Evolutionary conservation across 176 grass and related monocot species (phyloP).

Genomic region (Raddia guianensis): DNA sequence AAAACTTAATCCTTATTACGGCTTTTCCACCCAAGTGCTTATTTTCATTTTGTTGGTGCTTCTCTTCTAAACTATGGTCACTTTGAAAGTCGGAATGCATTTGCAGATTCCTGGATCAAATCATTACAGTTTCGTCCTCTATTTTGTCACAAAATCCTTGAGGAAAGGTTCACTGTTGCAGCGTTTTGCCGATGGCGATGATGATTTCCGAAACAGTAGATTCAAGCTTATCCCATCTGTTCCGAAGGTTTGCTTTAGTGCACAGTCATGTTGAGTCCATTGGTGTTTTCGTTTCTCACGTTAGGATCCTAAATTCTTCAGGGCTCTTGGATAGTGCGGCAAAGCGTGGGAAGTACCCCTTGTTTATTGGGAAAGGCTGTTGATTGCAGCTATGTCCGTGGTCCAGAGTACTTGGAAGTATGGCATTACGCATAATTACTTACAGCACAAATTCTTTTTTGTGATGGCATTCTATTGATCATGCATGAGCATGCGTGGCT

Average conservation of each 20-base stretch:
- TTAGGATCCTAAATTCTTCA: constrained; percentile 39
- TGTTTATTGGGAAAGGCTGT: constrained; percentile 96
- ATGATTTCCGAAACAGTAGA: constrained; percentile 92
- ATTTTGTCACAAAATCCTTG: constrained; percentile 75
- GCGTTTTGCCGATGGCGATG: constrained; percentile 85
- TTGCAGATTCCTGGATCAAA: constrained; percentile 90
- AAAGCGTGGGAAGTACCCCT: constrained; percentile 86
- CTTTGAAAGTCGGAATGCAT: constrained; percentile 20
- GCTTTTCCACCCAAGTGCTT: neutral
- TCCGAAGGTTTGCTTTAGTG: constrained; percentile 66
- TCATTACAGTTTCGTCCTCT: constrained; percentile 93
- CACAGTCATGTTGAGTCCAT: constrained; percentile 11
- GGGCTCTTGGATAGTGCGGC: constrained; percentile 98
- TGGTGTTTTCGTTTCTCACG: constrained; percentile 27
- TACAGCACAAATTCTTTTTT: neutral
- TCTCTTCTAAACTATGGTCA: constrained; percentile 9
- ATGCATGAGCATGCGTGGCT: neutral
- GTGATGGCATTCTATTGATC: constrained; percentile 16
- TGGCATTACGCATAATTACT: constrained; percentile 35
- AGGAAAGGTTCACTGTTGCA: constrained; percentile 79
- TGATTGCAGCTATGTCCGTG: constrained; percentile 84
- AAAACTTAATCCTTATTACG: neutral
- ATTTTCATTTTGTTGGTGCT: neutral
- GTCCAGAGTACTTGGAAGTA: constrained; percentile 95
- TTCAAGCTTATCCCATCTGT: constrained; percentile 97